Base-by-base conservation (phyloP, 2,329 filamentous ascomycete genomes). In the Diaporthe batatas region DNA sequence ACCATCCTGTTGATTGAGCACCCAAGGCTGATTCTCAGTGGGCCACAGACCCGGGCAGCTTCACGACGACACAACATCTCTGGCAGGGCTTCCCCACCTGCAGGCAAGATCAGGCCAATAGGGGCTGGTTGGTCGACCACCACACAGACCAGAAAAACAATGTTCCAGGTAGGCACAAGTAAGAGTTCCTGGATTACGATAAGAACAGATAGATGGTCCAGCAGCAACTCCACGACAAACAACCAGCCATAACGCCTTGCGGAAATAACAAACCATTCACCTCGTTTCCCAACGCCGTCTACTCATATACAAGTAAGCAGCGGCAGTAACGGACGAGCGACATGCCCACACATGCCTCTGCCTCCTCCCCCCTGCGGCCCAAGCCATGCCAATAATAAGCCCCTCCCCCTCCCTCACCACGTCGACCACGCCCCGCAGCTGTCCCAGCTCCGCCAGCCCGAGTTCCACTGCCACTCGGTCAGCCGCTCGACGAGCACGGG, bases 401-500 rank as follows among this genome's bases (percentile, higher is more conserved):
- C 47, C 5, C 1, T 1, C 34, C 34, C 34, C 10, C 34, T 29
- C 7, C 6, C 21, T 65, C 62, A 74, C 73, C 73, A 74, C 2
- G 59, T 58, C 47, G 73, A 74, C n/a, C 44, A 74, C 8, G 65
- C 73, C 29, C 71, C 55, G 12, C 76, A 77, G 25, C 71, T 75
- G 23, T 77, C 76, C 76, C 78, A 80, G 51, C 79, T 80, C 29
- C 75, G 72, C 42, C 73, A 77, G 12, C 59, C 72, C 4, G 71
- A 64, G 1, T 68, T 72, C 57, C 75, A 72, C 47, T 82, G 80
- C 79, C 79, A 80, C 54, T 77, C 74, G 12, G 79, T 79, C 67
- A 82, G 69, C n/a, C 76, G 73, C 4, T 74, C 55, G n/a, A 82
- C 69, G 29, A 79, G 65, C 8, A 58, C 67, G 3, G 77, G 76